phyloP scores from a whole-genome alignment of 2,329 filamentous ascomycete species.

The Aspergillus phoenicis region DNA sequence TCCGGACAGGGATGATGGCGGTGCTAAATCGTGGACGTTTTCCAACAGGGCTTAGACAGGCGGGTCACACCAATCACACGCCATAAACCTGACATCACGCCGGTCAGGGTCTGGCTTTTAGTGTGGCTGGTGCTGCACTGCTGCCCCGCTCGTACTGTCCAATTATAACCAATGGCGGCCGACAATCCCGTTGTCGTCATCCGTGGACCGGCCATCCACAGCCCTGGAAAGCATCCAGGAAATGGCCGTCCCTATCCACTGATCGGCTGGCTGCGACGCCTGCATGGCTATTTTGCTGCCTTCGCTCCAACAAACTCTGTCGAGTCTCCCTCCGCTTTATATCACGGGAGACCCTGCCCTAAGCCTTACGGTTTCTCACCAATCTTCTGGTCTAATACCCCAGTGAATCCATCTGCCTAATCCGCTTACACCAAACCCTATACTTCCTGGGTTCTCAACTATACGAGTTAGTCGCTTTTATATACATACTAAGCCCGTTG shows the following conservation, averaged over 20 bases:
- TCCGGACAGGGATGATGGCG: background rate
- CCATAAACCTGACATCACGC: background rate
- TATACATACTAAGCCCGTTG: background rate
- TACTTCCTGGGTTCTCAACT: no score
- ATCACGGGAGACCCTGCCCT: background rate
- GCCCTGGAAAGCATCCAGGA: constrained; percentile 8
- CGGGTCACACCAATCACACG: background rate
- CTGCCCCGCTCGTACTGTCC: constrained; percentile 9
- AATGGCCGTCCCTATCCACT: constrained; percentile 20
- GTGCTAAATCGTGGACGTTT: background rate
- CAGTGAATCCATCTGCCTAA: background rate
- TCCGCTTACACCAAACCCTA: background rate
- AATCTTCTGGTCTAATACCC: background rate
- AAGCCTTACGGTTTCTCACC: background rate
- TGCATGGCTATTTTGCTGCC: constrained; percentile 27
- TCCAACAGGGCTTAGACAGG: background rate
- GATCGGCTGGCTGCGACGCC: constrained; percentile 21
- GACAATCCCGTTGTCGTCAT: constrained; percentile 14
- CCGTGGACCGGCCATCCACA: constrained; percentile 20
- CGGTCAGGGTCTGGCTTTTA: background rate
- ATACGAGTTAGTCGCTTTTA: background rate
- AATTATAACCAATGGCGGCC: background rate
- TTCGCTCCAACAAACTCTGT: constrained; percentile 18
- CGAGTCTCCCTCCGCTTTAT: constrained; percentile 10
- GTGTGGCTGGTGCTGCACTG: background rate